Evolutionary conservation across 164 flowering plant genomes (phyloP).

Genomic region (Stephania japonica): DNA sequence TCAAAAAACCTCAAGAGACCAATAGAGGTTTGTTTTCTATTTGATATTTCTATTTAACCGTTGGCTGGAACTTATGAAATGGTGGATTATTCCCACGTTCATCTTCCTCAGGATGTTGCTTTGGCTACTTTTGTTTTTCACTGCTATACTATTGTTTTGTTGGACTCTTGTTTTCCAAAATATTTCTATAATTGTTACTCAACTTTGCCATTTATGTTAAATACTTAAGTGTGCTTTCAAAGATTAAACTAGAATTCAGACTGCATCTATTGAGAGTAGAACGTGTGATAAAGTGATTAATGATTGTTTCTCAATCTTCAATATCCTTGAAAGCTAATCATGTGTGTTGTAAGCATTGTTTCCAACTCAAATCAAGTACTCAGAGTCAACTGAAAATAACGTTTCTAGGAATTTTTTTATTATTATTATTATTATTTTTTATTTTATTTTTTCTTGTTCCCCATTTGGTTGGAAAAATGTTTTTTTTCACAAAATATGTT

Average conservation of each 20-base stretch:
- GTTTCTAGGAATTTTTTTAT: too few species aligned
- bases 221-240: neutral
- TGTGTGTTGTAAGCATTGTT: too few species aligned
- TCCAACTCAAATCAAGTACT: too few species aligned
- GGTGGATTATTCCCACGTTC: neutral
- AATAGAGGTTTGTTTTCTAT: constrained; percentile 61
- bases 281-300: too few species aligned
- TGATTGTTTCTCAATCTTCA: too few species aligned
- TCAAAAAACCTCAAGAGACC: constrained; percentile 55
- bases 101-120: neutral
- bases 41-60: neutral
- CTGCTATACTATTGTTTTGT: neutral
- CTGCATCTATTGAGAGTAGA: neutral
- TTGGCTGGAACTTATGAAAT: neutral
- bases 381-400: too few species aligned
- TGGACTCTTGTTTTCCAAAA: neutral
- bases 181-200: neutral
- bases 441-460: too few species aligned
- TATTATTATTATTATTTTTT: too few species aligned
- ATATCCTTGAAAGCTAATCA: too few species aligned
- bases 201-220: neutral
- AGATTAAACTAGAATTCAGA: neutral
- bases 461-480: too few species aligned
- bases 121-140: neutral
- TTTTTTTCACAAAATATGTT: too few species aligned